A percentile compares a stretch with the other conserved stretches of the same genome.
Conservation (phyloP, 805 yeast species). For the Ogataea haglerorum region DNA sequence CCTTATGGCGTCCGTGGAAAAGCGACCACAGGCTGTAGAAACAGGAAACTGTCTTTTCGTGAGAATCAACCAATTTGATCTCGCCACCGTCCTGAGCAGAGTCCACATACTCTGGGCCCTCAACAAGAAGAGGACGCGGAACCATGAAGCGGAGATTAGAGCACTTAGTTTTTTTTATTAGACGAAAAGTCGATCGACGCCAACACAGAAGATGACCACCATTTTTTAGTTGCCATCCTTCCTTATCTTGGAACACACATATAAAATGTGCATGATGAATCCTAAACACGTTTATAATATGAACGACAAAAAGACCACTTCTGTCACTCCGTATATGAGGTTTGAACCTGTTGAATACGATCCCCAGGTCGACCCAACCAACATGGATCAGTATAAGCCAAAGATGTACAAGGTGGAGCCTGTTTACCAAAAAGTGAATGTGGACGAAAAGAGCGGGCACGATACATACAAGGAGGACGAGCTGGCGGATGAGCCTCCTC, state of each 20-base stretch:
- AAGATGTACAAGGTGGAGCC: slow-evolving; percentile 32
- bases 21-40: slow-evolving; percentile 18
- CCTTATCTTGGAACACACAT: neutral
- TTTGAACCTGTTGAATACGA: slow-evolving; percentile 31
- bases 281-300: slow-evolving; percentile 18
- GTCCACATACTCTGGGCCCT: neutral
- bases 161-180: neutral
- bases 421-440: slow-evolving; percentile 11
- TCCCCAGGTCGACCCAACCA: slow-evolving; percentile 28
- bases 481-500: neutral
- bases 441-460: neutral
- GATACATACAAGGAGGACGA: neutral
- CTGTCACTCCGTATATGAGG: slow-evolving; percentile 2
- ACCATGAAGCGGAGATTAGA: slow-evolving; percentile 8
- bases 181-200: neutral
- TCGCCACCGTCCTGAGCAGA: slow-evolving; percentile 13
- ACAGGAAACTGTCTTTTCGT: slow-evolving; percentile 20
- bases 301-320: neutral
- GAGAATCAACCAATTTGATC: slow-evolving; percentile 17
- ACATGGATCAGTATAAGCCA: slow-evolving; percentile 31
- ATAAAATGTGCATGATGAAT: slow-evolving; percentile 23
- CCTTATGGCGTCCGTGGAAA: slow-evolving; percentile 7
- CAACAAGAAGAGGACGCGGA: slow-evolving; percentile 4
- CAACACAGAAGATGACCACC: neutral
- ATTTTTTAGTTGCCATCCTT: neutral